These are phyloP conservation scores for Scheffersomyces segobiensis DNA, from an alignment of 1,139 yeast genomes.

Conservation along the genomic window DNA sequence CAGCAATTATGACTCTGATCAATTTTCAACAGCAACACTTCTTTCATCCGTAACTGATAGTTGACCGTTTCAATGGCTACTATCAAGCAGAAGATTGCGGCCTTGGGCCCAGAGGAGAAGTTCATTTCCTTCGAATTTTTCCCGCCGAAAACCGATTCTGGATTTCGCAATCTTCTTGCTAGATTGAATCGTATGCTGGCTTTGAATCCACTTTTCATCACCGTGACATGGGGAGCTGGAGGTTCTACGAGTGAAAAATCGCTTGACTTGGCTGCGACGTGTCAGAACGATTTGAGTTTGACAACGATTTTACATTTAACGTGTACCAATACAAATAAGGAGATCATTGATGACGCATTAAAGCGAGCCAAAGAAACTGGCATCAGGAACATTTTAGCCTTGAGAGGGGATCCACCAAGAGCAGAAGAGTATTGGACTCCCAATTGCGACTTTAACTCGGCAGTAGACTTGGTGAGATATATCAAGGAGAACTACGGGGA, in stretches of 20 bases:
- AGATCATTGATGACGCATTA: conserved; percentile 77
- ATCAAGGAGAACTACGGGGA: conserved; percentile 70
- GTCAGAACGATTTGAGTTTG: conserved; percentile 72
- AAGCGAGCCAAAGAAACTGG: conserved; percentile 72
- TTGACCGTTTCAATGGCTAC: conserved; percentile 24
- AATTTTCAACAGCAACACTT: neutral
- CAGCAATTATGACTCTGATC: neutral
- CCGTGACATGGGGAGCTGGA: conserved; percentile 99
- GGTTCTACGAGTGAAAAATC: conserved; percentile 91
- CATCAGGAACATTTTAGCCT: conserved; percentile 82
- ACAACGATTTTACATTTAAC: conserved; percentile 94
- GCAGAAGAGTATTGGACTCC: conserved; percentile 69
- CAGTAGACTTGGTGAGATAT: conserved; percentile 81
- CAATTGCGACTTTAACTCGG: conserved; percentile 62
- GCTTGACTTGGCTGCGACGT: conserved; percentile 74
- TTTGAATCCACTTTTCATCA: conserved; percentile 82
- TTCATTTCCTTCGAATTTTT: conserved; percentile 91
- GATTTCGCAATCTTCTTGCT: conserved; percentile 77
- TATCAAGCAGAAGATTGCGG: conserved; percentile 56
- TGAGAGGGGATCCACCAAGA: conserved; percentile 96
- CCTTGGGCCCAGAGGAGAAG: conserved; percentile 51
- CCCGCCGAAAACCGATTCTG: conserved; percentile 93
- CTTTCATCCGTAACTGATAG: neutral
- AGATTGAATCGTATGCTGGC: conserved; percentile 89
- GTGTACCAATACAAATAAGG: conserved; percentile 86